A percentile compares a stretch with the other conserved stretches of the same genome.
phyloP scores from a whole-genome alignment of 2,329 filamentous ascomycete genomes.

The Colletotrichum echinochloae region DNA sequence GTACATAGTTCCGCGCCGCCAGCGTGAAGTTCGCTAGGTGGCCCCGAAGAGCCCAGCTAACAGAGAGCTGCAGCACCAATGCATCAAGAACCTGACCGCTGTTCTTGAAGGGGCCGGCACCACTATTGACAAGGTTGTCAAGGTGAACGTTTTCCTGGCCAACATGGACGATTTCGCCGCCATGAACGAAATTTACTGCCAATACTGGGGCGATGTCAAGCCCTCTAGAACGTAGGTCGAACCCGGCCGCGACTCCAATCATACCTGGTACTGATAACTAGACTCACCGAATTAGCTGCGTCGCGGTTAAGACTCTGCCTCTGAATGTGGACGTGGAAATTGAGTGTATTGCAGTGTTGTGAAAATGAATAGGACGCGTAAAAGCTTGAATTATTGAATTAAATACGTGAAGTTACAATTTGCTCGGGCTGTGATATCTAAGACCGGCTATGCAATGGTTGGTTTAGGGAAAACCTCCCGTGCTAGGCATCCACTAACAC shows the following conservation, averaged over 20 bases:
- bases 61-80: constrained; percentile 60
- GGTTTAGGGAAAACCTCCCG: not conserved
- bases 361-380: not conserved
- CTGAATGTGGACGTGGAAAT: constrained; percentile 51
- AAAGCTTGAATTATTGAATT: not conserved
- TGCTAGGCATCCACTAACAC: not conserved
- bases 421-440: not conserved
- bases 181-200: constrained; percentile 80
- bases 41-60: not conserved
- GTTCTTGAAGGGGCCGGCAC: constrained; percentile 78
- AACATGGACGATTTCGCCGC: constrained; percentile 80
- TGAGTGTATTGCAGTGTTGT: constrained; percentile 50
- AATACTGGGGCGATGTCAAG: constrained; percentile 71
- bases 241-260: fast-evolving
- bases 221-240: constrained; percentile 57
- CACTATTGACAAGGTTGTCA: constrained; percentile 74
- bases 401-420: not conserved
- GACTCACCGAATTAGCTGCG: constrained; percentile 44
- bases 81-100: constrained; percentile 77
- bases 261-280: not conserved
- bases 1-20: constrained; percentile 31
- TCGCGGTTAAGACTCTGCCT: constrained; percentile 51
- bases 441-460: not conserved
- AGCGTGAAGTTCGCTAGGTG: not conserved
- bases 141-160: constrained; percentile 79